Evolutionary conservation across 2,329 filamentous ascomycete genomes (phyloP).

Genomic region (Colletotrichum shisoi): DNA sequence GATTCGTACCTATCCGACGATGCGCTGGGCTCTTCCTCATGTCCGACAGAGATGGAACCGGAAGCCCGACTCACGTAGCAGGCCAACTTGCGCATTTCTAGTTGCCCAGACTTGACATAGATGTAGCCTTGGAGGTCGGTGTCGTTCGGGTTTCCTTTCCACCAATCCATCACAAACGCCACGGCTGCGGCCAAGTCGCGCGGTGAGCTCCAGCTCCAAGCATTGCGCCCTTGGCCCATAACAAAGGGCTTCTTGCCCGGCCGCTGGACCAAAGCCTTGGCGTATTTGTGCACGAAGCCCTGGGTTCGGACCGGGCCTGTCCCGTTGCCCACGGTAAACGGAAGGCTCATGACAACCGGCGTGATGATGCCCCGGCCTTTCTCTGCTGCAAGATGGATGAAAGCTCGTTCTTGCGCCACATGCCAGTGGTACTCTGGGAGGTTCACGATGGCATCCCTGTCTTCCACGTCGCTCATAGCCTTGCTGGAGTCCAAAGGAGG

Average conservation of each 20-base stretch:
- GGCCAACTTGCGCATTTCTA: slow-evolving; percentile 8
- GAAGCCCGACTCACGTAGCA: neutral
- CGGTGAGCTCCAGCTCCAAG: slow-evolving; percentile 16
- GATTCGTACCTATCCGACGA: slow-evolving; percentile 2
- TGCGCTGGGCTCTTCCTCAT: too few relatives aligned
- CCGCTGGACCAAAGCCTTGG: neutral
- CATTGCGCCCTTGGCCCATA: slow-evolving; percentile 9
- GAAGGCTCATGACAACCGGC: slow-evolving; percentile 16
- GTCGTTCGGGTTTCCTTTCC: neutral
- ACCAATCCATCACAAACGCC: neutral
- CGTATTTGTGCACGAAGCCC: slow-evolving; percentile 17
- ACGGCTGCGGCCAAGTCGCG: slow-evolving; percentile 12
- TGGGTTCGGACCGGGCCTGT: slow-evolving; percentile 4
- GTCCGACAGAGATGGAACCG: neutral
- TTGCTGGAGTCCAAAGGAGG: neutral
- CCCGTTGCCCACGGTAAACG: slow-evolving; percentile 20
- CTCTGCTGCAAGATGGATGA: neutral
- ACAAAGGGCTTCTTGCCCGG: neutral
- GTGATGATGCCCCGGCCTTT: neutral
- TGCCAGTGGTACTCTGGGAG: slow-evolving; percentile 18
- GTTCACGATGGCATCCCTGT: neutral
- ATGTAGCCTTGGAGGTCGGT: neutral
- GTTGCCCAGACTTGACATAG: slow-evolving; percentile 9
- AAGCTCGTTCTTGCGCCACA: slow-evolving; percentile 13
- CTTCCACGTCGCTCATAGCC: slow-evolving; percentile 2